A percentile compares a stretch with the other conserved stretches of the same genome.
These are phyloP conservation scores for Letharia lupina DNA, from an alignment of 495 filamentous ascomycete genomes.

Conservation along the genomic window DNA sequence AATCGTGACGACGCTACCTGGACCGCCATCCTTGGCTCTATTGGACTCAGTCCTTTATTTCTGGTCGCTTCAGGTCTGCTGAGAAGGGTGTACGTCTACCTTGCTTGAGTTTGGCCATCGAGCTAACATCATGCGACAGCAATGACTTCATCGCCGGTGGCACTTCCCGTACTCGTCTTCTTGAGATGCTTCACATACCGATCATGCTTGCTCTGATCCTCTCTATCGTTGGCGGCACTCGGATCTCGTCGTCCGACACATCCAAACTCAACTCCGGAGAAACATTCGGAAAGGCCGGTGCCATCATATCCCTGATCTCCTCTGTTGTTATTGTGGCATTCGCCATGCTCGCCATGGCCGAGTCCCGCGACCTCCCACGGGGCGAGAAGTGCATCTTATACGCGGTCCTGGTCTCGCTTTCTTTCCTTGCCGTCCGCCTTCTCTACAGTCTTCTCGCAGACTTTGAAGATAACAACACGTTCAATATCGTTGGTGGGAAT, in stretches of 20 bases:
- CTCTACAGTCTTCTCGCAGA: conserved; percentile 15
- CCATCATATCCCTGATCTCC: conserved; percentile 17
- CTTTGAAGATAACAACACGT: conserved; percentile 11
- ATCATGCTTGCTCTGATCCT: conserved; percentile 16
- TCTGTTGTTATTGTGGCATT: conserved; percentile 12
- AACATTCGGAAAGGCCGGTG: conserved; percentile 7
- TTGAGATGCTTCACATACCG: conserved; percentile 12
- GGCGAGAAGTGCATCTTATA: conserved; percentile 14
- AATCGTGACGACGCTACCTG: conserved; percentile 4
- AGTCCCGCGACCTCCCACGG: background rate
- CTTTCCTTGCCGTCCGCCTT: conserved; percentile 19
- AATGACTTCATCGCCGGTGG: conserved; percentile 1
- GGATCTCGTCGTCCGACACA: conserved; percentile 5
- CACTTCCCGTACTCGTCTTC: background rate
- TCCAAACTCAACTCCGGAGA: background rate
- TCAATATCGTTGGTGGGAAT: conserved; percentile 12
- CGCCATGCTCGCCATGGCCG: conserved; percentile 6
- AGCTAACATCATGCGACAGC: background rate
- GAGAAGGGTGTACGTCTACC: conserved; percentile 12
- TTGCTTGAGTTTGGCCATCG: no score
- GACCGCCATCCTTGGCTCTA: conserved; percentile 14
- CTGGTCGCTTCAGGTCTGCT: conserved; percentile 15
- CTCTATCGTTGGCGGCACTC: conserved; percentile 13
- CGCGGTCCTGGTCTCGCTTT: conserved; percentile 16
- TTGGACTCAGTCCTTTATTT: conserved; percentile 18